Percentiles rank a stretch among this genome's conserved stretches.
Conservation (phyloP, 2,329 filamentous ascomycete genomes). For the Alternaria novae-zelandiae region DNA sequence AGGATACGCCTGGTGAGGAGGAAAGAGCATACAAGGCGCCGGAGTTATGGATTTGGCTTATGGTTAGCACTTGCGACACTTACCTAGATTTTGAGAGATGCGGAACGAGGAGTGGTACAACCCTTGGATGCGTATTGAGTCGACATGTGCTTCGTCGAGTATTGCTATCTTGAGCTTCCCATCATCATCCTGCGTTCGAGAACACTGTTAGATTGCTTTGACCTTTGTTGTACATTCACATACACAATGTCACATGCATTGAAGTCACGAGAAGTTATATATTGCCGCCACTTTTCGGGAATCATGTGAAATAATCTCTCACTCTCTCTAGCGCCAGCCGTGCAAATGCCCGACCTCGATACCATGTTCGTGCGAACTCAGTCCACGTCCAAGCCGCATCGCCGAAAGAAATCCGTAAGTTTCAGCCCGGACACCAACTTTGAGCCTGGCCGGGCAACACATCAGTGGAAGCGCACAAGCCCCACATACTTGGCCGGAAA, state of each 20-base stretch:
- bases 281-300: background rate
- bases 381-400: background rate
- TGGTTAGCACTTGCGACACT: background rate
- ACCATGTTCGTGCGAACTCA: background rate
- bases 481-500: background rate
- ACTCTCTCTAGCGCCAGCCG: no score
- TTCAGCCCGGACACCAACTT: background rate
- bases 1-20: background rate
- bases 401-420: background rate
- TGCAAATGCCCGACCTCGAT: background rate
- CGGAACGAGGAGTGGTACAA: background rate
- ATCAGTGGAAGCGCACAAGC: background rate
- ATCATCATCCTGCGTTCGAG: background rate
- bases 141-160: background rate
- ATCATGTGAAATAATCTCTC: background rate
- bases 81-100: background rate
- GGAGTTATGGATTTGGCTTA: background rate
- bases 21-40: background rate
- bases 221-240: background rate
- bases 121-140: background rate
- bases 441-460: background rate
- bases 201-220: background rate
- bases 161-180: background rate
- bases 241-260: background rate
- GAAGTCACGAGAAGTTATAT: no score